phyloP scores from a whole-genome alignment of 176 grass and related monocot species.

The Paspalum notatum region DNA sequence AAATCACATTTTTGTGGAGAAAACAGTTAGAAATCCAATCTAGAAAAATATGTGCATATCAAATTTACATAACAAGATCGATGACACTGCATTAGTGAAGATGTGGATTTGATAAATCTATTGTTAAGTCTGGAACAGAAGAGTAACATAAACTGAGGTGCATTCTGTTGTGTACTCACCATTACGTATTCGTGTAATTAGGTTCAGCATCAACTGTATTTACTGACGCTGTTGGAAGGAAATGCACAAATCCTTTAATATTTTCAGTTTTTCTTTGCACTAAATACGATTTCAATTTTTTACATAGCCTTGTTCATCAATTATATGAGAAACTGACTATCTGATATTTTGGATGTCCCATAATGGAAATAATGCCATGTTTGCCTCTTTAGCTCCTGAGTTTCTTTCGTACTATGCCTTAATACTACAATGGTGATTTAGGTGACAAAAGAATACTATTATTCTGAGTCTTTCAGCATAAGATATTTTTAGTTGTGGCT shows the following conservation, averaged over 20 bases:
- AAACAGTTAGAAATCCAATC: no score
- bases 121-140: constrained; percentile 2
- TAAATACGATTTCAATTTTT: no score
- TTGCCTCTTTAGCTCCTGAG: background rate
- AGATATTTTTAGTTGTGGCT: constrained; percentile 38
- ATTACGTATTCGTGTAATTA: background rate
- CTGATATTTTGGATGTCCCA: no score
- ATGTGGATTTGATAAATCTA: constrained; percentile 10
- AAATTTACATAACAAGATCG: constrained; percentile 16
- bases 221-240: background rate
- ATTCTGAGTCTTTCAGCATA: background rate
- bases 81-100: background rate
- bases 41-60: background rate
- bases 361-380: constrained; percentile 2
- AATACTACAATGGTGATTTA: background rate
- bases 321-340: background rate
- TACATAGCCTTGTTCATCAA: constrained; percentile 17
- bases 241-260: background rate
- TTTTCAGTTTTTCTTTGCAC: background rate
- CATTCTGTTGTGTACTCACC: background rate
- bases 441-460: background rate
- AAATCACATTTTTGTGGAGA: no score
- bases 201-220: constrained; percentile 1
- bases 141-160: background rate
- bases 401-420: constrained; percentile 18